Base-by-base conservation (phyloP, 2,329 filamentous ascomycete genomes). In the Thermothelomyces thermophilus region DNA sequence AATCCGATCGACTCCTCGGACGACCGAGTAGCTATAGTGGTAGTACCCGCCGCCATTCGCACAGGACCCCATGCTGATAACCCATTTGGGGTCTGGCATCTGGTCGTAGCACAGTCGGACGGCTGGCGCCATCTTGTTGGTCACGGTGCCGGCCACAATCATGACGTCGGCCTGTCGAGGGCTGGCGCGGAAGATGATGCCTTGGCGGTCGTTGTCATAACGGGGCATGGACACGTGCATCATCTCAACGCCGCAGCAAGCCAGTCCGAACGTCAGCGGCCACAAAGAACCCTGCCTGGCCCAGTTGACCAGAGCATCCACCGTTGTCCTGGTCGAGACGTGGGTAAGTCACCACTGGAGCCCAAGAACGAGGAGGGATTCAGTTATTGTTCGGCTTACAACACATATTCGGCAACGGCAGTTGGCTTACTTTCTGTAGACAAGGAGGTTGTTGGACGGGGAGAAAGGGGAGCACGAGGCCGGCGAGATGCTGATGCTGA, bases 111-210 rank as follows among this genome's bases (percentile, higher is more conserved):
- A 85, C 71, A 93, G 87, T 68, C 90, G 79, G 64, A 95, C 73
- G 30, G 90, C 90, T 2, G 90, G 88, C 1, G 88, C 89, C 90
- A 95, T 95, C 76, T 95, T 95, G 77, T 95, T 95, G 60, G 88
- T 94, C 55, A 95, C 79, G 26, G 90, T 95, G 52, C 90, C 90
- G 22, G 90, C 89, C 19, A 95, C 89, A 62, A 95, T 93, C 88
- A 95, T 93, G 58, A 94, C 85, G 68, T 95, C 89, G 53, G 87
- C 87, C 69, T 94, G 88, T 57, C 88, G 84, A 1, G 88, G 88
- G 13, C 87, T 91, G 51, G 87, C 88, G 60, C 88, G 84, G 79
- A 93, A 94, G 66, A 94, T 93, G 66, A 94, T 93, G 57, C 89
- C 88, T 52, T 91, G 75, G 31, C 89, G 82, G 71, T 94, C 88